phyloP scores from a whole-genome alignment of 495 filamentous ascomycete genomes.

The Talaromyces nanjingensis region DNA sequence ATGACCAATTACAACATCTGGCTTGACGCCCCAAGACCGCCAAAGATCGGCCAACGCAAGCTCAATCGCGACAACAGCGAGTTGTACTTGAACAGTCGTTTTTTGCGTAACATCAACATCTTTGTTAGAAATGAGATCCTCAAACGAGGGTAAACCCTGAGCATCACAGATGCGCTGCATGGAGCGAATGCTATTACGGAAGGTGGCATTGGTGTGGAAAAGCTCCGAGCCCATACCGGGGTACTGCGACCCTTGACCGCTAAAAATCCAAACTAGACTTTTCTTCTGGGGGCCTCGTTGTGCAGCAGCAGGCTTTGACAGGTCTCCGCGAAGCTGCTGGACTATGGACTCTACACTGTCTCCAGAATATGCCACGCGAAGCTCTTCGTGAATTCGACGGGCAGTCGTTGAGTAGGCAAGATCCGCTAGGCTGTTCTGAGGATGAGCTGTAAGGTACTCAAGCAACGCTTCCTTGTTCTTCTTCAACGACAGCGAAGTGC shows the following conservation, averaged over 20 bases:
- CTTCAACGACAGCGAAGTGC: constrained; percentile 19
- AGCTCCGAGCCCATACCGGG: constrained; percentile 55
- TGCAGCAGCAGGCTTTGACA: constrained; percentile 11
- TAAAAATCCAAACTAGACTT: constrained; percentile 37
- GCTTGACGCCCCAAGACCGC: constrained; percentile 24
- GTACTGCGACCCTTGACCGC: constrained; percentile 47
- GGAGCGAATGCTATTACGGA: too few species aligned
- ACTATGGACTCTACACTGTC: constrained; percentile 11
- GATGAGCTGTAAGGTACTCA: constrained; percentile 18
- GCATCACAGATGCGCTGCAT: too few species aligned
- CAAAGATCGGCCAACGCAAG: constrained; percentile 28
- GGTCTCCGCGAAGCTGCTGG: constrained; percentile 22
- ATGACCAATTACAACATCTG: constrained; percentile 31
- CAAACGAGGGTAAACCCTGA: constrained; percentile 21
- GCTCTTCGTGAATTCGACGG: constrained; percentile 68
- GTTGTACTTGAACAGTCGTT: constrained; percentile 18
- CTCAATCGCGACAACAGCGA: constrained; percentile 24
- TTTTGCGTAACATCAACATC: constrained; percentile 8
- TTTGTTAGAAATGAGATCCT: constrained; percentile 16
- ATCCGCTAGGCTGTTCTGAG: constrained; percentile 16
- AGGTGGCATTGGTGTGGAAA: constrained; percentile 15
- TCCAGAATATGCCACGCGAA: constrained; percentile 4
- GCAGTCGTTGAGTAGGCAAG: constrained; percentile 79
- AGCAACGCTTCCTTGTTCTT: constrained; percentile 23
- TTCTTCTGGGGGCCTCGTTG: neutral